phyloP scores from a whole-genome alignment of 805 yeast genomes.

The Metschnikowia cubensis region DNA sequence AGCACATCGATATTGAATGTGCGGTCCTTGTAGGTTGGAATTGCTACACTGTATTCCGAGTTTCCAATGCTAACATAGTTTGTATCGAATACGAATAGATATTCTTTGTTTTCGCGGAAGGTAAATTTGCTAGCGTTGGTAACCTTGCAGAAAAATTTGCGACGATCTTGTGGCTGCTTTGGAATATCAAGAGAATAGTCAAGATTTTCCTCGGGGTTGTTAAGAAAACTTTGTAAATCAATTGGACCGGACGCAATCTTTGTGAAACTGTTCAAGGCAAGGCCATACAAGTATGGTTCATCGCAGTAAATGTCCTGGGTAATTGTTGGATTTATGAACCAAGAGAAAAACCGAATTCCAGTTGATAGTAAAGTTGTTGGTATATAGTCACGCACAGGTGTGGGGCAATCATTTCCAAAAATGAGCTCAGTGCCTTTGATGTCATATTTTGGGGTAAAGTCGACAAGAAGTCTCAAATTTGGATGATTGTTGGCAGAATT shows the following conservation, averaged over 20 bases:
- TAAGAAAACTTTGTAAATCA: constrained; percentile 5
- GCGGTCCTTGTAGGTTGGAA: constrained; percentile 46
- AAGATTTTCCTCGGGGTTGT: constrained; percentile 18
- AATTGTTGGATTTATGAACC: constrained; percentile 60
- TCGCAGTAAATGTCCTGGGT: constrained; percentile 59
- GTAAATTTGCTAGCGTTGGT: constrained; percentile 37
- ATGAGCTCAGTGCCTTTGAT: constrained; percentile 51
- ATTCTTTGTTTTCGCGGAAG: constrained; percentile 36
- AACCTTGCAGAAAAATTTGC: constrained; percentile 39
- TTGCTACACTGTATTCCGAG: constrained; percentile 46
- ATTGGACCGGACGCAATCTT: constrained; percentile 30
- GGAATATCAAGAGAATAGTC: constrained; percentile 32
- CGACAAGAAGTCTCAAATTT: constrained; percentile 32
- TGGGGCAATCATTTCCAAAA: constrained; percentile 67
- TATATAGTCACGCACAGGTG: constrained; percentile 53
- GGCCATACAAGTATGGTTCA: constrained; percentile 60
- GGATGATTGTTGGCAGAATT: constrained; percentile 13
- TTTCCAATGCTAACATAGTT: constrained; percentile 48
- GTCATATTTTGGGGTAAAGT: constrained; percentile 39
- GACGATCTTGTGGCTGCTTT: constrained; percentile 29
- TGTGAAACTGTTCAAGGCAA: constrained; percentile 55
- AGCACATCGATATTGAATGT: constrained; percentile 44
- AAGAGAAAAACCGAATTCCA: constrained; percentile 54
- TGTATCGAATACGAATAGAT: constrained; percentile 52
- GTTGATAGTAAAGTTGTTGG: constrained; percentile 47